Evolutionary conservation across 1,139 yeast genomes (phyloP).

Genomic region (Spathaspora sp.): DNA sequence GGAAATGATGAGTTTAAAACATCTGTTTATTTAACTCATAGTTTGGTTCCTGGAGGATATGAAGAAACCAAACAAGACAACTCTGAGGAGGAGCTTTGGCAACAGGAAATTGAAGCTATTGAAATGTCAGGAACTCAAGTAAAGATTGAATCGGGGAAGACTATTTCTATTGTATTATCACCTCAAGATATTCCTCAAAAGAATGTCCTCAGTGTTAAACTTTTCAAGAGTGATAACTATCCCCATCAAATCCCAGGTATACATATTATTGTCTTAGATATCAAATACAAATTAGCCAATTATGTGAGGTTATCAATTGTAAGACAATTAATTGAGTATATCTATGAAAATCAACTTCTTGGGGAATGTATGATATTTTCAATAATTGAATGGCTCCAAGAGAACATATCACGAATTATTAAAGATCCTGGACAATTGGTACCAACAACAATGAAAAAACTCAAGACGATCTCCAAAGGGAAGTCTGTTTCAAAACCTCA

Average conservation of each 20-base stretch:
- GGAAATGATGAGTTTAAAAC: slow-evolving; percentile 51
- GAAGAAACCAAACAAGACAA: not conserved
- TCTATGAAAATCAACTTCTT: slow-evolving; percentile 40
- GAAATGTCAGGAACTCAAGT: slow-evolving; percentile 45
- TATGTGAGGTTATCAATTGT: slow-evolving; percentile 71
- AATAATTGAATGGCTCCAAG: slow-evolving; percentile 74
- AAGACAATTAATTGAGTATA: slow-evolving; percentile 42
- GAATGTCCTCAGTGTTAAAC: slow-evolving; percentile 44
- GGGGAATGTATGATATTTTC: slow-evolving; percentile 73
- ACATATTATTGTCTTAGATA: slow-evolving; percentile 49
- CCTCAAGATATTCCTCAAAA: slow-evolving; percentile 26
- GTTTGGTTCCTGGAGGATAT: slow-evolving; percentile 21
- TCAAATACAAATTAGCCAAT: slow-evolving; percentile 58
- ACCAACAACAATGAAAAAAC: slow-evolving; percentile 13
- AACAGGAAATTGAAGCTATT: slow-evolving; percentile 74
- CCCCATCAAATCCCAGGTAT: slow-evolving; percentile 66
- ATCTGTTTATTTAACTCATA: slow-evolving; percentile 50
- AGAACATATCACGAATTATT: slow-evolving; percentile 54
- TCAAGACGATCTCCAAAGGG: not conserved
- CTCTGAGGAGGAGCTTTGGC: slow-evolving; percentile 50
- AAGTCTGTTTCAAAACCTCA: not conserved
- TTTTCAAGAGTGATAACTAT: slow-evolving; percentile 53
- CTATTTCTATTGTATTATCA: slow-evolving; percentile 31
- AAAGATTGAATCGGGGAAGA: slow-evolving; percentile 20
- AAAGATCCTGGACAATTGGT: slow-evolving; percentile 74